Evolutionary conservation across 495 filamentous ascomycete species (phyloP).

Genomic region (Melanomma pulvis-pyrius): DNA sequence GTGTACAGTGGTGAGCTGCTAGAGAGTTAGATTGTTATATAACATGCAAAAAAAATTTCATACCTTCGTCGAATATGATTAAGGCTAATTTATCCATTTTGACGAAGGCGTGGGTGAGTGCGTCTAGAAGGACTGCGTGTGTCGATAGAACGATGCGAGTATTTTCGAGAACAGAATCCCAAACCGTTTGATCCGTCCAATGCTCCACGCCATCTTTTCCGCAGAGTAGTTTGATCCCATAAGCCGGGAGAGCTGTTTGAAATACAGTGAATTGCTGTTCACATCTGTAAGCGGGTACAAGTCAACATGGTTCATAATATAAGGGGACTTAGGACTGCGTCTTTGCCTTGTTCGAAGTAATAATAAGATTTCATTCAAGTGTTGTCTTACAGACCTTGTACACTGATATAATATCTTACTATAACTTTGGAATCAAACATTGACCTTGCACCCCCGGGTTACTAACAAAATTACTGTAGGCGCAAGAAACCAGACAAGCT

Average conservation of each 20-base stretch:
- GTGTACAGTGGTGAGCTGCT: constrained; percentile 70
- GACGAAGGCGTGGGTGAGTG: constrained; percentile 79
- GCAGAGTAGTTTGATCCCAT: constrained; percentile 64
- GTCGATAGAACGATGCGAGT: constrained; percentile 78
- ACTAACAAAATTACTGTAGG: constrained; percentile 80
- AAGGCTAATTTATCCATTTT: constrained; percentile 65
- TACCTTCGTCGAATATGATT: constrained; percentile 90
- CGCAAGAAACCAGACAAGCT: constrained; percentile 85
- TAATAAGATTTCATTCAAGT: too few species aligned
- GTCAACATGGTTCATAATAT: constrained; percentile 72
- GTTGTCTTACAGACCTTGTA: too few species aligned
- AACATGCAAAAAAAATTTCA: constrained; percentile 12
- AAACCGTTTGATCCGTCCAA: constrained; percentile 72
- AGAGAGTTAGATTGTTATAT: constrained; percentile 33
- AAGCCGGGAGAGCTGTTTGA: constrained; percentile 60
- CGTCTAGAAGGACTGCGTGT: constrained; percentile 75
- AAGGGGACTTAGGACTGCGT: background rate
- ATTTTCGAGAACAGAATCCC: constrained; percentile 71
- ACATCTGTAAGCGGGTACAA: constrained; percentile 76
- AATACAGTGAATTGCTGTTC: constrained; percentile 73
- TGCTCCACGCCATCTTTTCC: constrained; percentile 71
- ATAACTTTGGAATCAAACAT: too few species aligned
- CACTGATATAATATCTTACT: too few species aligned
- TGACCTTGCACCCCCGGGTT: too few species aligned
- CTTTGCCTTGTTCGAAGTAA: too few species aligned